Percentiles rank a stretch among this genome's conserved stretches.
Evolutionary conservation across 2,329 filamentous ascomycete genomes (phyloP).

Genomic region (Tolypocladium cylindrosporum): DNA sequence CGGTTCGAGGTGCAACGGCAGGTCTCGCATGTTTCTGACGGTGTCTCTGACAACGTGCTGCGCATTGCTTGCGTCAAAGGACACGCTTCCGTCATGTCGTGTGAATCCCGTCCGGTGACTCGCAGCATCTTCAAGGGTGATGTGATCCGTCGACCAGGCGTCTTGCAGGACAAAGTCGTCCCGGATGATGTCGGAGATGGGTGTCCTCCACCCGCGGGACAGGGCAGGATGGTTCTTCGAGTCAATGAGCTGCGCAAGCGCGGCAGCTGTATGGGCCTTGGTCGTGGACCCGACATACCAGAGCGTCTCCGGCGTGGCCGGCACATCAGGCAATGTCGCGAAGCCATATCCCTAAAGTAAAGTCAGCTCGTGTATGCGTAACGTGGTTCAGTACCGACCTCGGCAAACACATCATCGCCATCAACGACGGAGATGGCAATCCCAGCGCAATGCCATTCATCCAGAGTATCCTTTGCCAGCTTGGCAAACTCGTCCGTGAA

Average conservation of each 20-base stretch:
- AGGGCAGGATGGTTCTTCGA: constrained; percentile 19
- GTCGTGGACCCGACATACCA: constrained; percentile 47
- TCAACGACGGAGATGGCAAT: constrained; percentile 17
- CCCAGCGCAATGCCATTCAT: constrained; percentile 17
- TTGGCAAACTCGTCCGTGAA: constrained; percentile 8
- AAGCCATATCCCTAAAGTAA: constrained; percentile 16
- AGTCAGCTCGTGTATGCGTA: neutral
- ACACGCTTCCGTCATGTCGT: constrained; percentile 22
- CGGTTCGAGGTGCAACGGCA: constrained; percentile 33
- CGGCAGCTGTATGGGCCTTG: constrained; percentile 43
- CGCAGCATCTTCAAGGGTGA: constrained; percentile 26
- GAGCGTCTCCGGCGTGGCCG: constrained; percentile 34
- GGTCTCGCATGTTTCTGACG: constrained; percentile 31
- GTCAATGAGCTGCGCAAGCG: constrained; percentile 39
- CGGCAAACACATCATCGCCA: constrained; percentile 11
- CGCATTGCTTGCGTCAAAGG: constrained; percentile 17
- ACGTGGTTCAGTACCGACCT: constrained; percentile 6
- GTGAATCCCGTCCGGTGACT: constrained; percentile 23
- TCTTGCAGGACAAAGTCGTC: neutral
- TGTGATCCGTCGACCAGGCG: constrained; percentile 14
- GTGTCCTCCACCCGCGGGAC: constrained; percentile 33
- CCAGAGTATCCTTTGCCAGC: constrained; percentile 7
- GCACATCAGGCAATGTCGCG: constrained; percentile 25
- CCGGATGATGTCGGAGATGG: constrained; percentile 27
- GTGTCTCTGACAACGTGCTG: constrained; percentile 21